phyloP scores from a whole-genome alignment of 106 monocot species.

The Dioscorea alata region DNA sequence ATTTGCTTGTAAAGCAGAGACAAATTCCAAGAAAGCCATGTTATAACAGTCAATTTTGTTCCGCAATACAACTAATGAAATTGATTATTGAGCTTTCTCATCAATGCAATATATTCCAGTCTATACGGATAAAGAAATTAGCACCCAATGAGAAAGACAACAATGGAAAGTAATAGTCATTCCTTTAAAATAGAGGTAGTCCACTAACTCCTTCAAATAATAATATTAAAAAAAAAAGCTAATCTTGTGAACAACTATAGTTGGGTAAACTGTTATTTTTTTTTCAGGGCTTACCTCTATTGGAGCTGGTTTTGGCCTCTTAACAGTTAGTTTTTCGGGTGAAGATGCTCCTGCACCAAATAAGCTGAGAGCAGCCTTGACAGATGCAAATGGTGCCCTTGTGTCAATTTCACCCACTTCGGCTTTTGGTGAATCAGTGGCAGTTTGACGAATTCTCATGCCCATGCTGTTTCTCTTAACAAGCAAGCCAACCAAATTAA shows the following conservation, averaged over 20 bases:
- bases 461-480: slow-evolving; percentile 14
- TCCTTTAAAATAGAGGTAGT: not conserved
- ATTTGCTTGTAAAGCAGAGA: no score
- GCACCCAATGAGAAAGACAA: no score
- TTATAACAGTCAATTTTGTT: no score
- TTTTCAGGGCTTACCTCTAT: slow-evolving; percentile 6
- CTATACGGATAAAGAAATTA: no score
- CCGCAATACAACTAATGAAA: no score
- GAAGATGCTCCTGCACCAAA: slow-evolving; percentile 15
- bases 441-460: slow-evolving; percentile 8
- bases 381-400: slow-evolving; percentile 21
- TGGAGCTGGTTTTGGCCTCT: slow-evolving; percentile 4
- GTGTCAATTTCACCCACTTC: slow-evolving; percentile 27
- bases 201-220: not conserved
- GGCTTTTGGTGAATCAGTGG: slow-evolving; percentile 18
- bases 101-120: no score
- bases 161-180: not conserved
- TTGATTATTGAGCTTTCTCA: no score
- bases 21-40: no score
- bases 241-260: not conserved
- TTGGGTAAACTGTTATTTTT: not conserved
- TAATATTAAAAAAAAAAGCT: no score
- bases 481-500: no score
- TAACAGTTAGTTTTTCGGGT: slow-evolving; percentile 7
- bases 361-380: slow-evolving; percentile 18